Evolutionary conservation across 768 basidiomycete genomes (phyloP), one percentile per base, ranked within the genome.

Genomic region (Saitozyma sp.): DNA sequence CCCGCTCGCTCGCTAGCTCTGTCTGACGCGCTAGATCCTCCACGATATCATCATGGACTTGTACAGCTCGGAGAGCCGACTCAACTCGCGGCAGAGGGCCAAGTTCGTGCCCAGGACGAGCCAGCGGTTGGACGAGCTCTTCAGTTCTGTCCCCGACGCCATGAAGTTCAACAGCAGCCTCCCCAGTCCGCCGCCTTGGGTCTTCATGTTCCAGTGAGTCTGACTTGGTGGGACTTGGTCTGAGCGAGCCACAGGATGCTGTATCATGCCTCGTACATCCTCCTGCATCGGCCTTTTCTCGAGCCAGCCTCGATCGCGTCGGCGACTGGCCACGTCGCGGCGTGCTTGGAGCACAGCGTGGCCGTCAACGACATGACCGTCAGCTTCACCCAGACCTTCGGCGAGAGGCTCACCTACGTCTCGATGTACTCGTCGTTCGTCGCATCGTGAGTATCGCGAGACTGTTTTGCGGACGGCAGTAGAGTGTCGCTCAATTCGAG

Each of bases 11-110:
- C n/a, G 4, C 43, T 7, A 8, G 17, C 14, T 2, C 10, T 16
- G 14, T 20, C 14, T 6, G 49, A 17, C 37, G 42, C 38, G 5
- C 2, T n/a, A 64, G 63, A 64, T 64, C n/a, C 48, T 59, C 20
- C 63, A 64, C 45, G 58, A 64, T 39, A 59, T 64, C 58, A 59
- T 64, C 17, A 49, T 64, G 40, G 53, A 52, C 16, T 39, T 64
- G 9, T 64, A 64, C 46, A 56, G 63, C 57, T n/a, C 45, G 16
- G 53, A 64, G 52, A 59, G 58, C 46, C 8, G 56, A 7, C 11
- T 19, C 13, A 49, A 45, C 20, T 42, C 50, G 3, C 40, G 39
- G 9, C 19, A 42, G 19, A 50, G 58, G 3, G n/a, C 42, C 9
- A 46, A 41, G 16, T 64, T 64, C 43, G 58, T 64, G 9, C n/a